Evolutionary conservation across 1,284 basidiomycete genomes (phyloP).

Genomic region (Fomitopsis schrenkii): DNA sequence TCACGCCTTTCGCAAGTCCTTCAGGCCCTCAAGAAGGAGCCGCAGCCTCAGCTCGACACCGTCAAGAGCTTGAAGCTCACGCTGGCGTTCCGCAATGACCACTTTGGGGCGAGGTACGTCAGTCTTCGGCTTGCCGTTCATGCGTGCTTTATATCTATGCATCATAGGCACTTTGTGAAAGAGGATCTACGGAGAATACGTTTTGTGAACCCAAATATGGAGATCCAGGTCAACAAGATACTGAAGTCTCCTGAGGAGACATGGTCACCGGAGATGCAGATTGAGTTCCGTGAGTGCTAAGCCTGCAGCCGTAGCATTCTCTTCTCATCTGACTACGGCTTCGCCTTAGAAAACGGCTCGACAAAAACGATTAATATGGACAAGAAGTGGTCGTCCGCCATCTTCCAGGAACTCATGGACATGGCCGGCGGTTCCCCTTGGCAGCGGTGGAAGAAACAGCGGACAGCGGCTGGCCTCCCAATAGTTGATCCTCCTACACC

Average conservation of each 20-base stretch:
- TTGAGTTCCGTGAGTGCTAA: constrained; percentile 57
- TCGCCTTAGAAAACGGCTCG: constrained; percentile 47
- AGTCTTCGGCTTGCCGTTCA: background rate
- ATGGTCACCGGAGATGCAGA: constrained; percentile 54
- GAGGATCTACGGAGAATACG: constrained; percentile 71
- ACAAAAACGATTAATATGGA: constrained; percentile 47
- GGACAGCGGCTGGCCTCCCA: constrained; percentile 41
- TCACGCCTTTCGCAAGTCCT: constrained; percentile 55
- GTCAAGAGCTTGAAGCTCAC: constrained; percentile 54
- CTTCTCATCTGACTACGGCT: background rate
- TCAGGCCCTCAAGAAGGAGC: constrained; percentile 45
- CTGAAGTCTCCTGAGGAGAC: constrained; percentile 47
- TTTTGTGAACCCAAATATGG: constrained; percentile 62
- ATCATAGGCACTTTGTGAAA: constrained; percentile 65
- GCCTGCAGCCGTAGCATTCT: background rate
- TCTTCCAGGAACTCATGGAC: constrained; percentile 66
- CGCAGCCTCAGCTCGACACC: constrained; percentile 48
- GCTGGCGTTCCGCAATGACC: constrained; percentile 60
- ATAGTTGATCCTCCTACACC: constrained; percentile 36
- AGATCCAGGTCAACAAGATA: constrained; percentile 51
- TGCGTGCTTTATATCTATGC: background rate
- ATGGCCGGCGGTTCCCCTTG: constrained; percentile 55
- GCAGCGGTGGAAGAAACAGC: constrained; percentile 50
- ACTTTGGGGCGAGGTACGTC: constrained; percentile 63
- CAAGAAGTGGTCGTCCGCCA: constrained; percentile 64